Percentiles rank a stretch among this genome's conserved stretches.
Conservation (phyloP, 768 basidiomycete species). For the Tephrocybe sp. region DNA sequence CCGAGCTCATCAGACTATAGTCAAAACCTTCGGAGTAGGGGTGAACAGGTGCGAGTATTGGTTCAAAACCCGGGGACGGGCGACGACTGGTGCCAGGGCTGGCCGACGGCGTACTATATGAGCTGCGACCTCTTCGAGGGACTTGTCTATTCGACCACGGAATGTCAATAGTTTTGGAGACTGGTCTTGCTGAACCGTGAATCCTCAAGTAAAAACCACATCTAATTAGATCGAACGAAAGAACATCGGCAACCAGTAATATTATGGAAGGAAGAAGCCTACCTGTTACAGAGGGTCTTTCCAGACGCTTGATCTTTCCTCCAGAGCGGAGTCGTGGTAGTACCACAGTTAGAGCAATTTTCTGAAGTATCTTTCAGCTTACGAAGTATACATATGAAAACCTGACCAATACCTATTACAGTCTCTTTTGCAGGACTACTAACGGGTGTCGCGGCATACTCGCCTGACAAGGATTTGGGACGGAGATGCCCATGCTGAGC, state of each 20-base stretch:
- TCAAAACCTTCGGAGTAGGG: not conserved
- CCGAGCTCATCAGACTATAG: not conserved
- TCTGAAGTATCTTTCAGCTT: not conserved
- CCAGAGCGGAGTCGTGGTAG: constrained; percentile 85
- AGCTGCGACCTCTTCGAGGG: not conserved
- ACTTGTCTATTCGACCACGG: not conserved
- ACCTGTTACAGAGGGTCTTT: constrained; percentile 89
- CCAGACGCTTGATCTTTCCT: constrained; percentile 89
- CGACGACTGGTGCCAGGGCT: not conserved
- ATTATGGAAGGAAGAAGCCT: constrained; percentile 2
- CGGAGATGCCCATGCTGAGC: not conserved
- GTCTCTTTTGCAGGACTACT: not conserved
- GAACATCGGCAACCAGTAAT: not conserved
- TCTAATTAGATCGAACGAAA: not conserved
- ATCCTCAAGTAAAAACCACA: not conserved
- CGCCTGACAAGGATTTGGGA: not conserved
- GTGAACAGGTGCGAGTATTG: not conserved
- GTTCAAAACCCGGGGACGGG: not conserved
- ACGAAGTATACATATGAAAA: not conserved
- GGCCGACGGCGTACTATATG: not conserved
- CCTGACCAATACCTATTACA: not conserved
- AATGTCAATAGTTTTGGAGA: not conserved
- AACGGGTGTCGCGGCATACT: not conserved
- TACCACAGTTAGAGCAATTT: constrained; percentile 74
- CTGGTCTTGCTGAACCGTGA: not conserved